Conservation (phyloP, 2,329 filamentous ascomycete genomes). For the Colletotrichum lini region DNA sequence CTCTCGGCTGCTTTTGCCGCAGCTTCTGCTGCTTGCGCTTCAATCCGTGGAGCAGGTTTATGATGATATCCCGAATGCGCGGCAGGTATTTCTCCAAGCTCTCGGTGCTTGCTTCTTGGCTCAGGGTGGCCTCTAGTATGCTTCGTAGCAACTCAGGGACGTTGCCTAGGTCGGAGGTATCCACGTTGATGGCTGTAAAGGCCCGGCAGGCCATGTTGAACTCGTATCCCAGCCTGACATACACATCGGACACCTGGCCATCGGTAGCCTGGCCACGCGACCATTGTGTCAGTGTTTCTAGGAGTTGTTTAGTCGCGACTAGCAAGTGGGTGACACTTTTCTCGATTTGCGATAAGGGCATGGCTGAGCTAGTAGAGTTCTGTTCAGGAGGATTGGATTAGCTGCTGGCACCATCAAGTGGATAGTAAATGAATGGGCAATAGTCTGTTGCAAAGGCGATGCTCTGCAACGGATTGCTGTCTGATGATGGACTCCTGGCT, state of each 20-base stretch:
- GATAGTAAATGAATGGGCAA: slow-evolving; percentile 12
- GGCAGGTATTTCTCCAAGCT: slow-evolving; percentile 95
- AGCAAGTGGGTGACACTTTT: slow-evolving; percentile 98
- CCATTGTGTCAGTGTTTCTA: slow-evolving; percentile 98
- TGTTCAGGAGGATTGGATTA: slow-evolving; percentile 39
- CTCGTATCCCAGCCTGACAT: slow-evolving; percentile 96
- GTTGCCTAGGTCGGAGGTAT: slow-evolving; percentile 93
- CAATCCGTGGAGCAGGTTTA: slow-evolving; percentile 93
- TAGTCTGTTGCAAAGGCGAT: neutral
- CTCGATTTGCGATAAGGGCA: slow-evolving; percentile 93
- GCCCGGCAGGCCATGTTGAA: slow-evolving; percentile 99
- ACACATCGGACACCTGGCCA: slow-evolving; percentile 96
- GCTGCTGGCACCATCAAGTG: neutral
- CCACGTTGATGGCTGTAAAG: slow-evolving; percentile 96
- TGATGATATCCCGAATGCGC: slow-evolving; percentile 97
- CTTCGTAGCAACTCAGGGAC: slow-evolving; percentile 91
- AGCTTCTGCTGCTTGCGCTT: slow-evolving; percentile 98
- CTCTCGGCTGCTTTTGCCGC: slow-evolving; percentile 72
- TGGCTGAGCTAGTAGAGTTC: slow-evolving; percentile 70
- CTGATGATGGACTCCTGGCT: neutral
- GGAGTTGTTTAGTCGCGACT: slow-evolving; percentile 96
- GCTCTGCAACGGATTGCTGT: neutral
- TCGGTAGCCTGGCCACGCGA: slow-evolving; percentile 93
- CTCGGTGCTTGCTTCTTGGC: slow-evolving; percentile 94
- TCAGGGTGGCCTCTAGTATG: slow-evolving; percentile 95